Evolutionary conservation across 305 asterid species (phyloP).

Genomic region (Fraxinus floribunda): DNA sequence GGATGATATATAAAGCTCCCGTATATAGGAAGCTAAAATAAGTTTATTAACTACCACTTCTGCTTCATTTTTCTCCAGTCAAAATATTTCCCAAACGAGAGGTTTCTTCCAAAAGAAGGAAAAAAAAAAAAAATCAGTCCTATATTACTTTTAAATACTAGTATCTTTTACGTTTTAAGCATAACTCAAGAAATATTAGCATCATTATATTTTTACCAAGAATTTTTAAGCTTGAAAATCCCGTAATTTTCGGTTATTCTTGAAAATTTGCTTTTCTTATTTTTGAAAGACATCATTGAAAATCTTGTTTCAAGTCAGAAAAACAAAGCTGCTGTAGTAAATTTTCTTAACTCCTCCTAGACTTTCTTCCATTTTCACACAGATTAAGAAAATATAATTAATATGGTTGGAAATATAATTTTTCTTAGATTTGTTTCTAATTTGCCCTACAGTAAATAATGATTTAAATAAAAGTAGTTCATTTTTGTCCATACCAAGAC

Average conservation of each 20-base stretch:
- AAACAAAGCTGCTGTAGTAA: neutral
- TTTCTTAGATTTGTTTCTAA: too few species aligned
- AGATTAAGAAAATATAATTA: too few species aligned
- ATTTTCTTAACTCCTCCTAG: neutral
- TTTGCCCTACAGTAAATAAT: too few species aligned
- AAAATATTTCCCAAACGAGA: neutral
- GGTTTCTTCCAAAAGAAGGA: neutral
- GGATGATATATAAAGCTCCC: neutral
- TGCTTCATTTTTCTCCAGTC: neutral
- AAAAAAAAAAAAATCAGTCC: neutral
- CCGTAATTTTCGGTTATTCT: neutral
- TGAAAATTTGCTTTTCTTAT: neutral
- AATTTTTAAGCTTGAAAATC: neutral
- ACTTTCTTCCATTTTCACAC: too few species aligned
- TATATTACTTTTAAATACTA: neutral
- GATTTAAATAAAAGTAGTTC: too few species aligned
- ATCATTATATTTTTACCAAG: neutral
- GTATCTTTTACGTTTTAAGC: neutral
- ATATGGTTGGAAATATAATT: too few species aligned
- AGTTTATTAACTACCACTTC: neutral
- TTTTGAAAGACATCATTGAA: neutral
- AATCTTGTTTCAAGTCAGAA: neutral
- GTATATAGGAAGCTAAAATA: neutral
- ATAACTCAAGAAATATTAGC: neutral
- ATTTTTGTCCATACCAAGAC: too few species aligned